phyloP scores from a whole-genome alignment of 2,329 filamentous ascomycete genomes.

The Elsinoe perseae region DNA sequence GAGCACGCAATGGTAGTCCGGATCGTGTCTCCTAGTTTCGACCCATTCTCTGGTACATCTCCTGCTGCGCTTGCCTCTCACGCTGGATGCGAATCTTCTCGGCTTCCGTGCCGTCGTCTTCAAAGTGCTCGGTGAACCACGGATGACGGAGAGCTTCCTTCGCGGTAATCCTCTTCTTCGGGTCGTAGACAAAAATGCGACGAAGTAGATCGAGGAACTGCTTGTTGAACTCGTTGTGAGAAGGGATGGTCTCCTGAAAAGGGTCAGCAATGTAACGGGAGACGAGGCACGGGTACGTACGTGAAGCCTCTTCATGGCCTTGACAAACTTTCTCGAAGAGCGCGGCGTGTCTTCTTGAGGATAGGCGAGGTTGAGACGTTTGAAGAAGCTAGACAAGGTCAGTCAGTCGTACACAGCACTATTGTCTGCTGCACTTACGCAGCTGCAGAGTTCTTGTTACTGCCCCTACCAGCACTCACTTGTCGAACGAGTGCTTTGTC shows the following conservation, averaged over 20 bases:
- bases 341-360: constrained; percentile 56
- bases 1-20: neutral
- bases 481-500: constrained; percentile 48
- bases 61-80: constrained; percentile 16
- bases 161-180: constrained; percentile 56
- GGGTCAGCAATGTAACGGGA: constrained; percentile 22
- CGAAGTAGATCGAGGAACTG: constrained; percentile 56
- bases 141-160: constrained; percentile 58
- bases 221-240: constrained; percentile 50
- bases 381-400: constrained; percentile 23
- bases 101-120: constrained; percentile 53
- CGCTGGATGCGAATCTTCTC: constrained; percentile 20
- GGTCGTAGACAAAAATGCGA: constrained; percentile 60
- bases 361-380: constrained; percentile 51
- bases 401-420: neutral
- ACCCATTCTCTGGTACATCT: constrained; percentile 6
- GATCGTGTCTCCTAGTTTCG: neutral
- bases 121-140: constrained; percentile 57
- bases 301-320: constrained; percentile 57
- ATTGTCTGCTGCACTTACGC: constrained; percentile 40
- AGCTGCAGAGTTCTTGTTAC: constrained; percentile 46
- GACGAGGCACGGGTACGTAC: constrained; percentile 34
- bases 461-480: constrained; percentile 42
- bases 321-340: constrained; percentile 58
- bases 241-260: constrained; percentile 55